Evolutionary conservation across 768 basidiomycete species (phyloP).

Genomic region (Kwoniella dendrophila): DNA sequence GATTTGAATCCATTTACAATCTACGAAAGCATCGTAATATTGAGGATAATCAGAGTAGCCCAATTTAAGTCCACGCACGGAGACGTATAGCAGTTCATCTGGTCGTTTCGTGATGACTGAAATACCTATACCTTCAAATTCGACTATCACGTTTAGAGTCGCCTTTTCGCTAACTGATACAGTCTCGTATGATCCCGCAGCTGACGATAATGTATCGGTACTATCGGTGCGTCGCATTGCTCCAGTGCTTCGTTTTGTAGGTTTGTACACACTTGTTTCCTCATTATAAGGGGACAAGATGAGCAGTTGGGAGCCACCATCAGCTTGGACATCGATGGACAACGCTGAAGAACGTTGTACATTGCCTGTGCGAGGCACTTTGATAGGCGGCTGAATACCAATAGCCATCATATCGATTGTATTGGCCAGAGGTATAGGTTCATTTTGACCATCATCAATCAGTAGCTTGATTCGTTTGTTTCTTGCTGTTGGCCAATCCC

Average conservation of each 20-base stretch:
- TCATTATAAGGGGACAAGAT: constrained; percentile 84
- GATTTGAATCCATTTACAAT: constrained; percentile 84
- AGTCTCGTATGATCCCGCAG: constrained; percentile 75
- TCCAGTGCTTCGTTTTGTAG: constrained; percentile 61
- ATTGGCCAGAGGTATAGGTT: constrained; percentile 59
- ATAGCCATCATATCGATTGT: constrained; percentile 92
- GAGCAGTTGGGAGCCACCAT: constrained; percentile 78
- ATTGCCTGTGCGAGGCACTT: constrained; percentile 42
- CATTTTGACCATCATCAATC: constrained; percentile 59
- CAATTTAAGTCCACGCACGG: constrained; percentile 74
- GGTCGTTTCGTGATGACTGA: constrained; percentile 86
- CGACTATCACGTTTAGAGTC: constrained; percentile 68
- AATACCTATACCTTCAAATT: constrained; percentile 86
- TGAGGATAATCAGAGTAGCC: constrained; percentile 79
- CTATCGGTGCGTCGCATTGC: constrained; percentile 66
- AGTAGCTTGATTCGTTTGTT: constrained; percentile 76
- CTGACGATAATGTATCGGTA: constrained; percentile 62
- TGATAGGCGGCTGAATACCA: constrained; percentile 85
- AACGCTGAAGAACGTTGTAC: constrained; percentile 66
- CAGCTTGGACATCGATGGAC: constrained; percentile 89
- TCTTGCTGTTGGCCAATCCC: constrained; percentile 85
- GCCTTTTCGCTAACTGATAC: constrained; percentile 72
- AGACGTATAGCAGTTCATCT: constrained; percentile 86
- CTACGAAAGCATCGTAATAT: constrained; percentile 76
- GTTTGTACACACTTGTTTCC: constrained; percentile 84